These are phyloP conservation scores for Ophiostoma triangulosporum DNA, from an alignment of 2,329 filamentous ascomycete species.

Conservation along the genomic window DNA sequence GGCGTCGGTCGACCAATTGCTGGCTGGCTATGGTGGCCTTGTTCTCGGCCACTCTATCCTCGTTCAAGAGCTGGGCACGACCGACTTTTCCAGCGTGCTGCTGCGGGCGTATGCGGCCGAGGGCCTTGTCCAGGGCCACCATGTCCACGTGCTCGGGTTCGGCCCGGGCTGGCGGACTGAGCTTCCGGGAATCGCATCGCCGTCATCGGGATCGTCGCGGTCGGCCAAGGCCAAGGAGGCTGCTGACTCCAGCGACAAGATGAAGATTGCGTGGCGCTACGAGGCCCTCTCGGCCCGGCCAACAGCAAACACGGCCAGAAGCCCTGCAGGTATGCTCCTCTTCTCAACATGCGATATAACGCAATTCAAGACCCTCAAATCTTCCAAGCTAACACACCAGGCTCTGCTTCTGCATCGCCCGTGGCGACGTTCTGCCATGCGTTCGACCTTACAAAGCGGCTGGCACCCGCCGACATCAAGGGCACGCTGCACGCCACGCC, in stretches of 20 bases:
- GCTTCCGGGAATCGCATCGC: constrained; percentile 55
- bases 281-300: constrained; percentile 47
- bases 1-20: constrained; percentile 65
- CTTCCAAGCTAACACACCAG: not conserved
- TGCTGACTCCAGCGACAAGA: constrained; percentile 49
- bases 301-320: not conserved
- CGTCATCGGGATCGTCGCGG: constrained; percentile 22
- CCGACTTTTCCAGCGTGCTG: constrained; percentile 78
- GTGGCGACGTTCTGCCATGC: constrained; percentile 49
- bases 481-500: constrained; percentile 39
- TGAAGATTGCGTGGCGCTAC: constrained; percentile 99
- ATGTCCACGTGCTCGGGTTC: constrained; percentile 72
- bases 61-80: constrained; percentile 80
- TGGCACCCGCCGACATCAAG: constrained; percentile 35
- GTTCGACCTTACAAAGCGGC: constrained; percentile 57
- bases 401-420: not conserved
- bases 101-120: constrained; percentile 86
- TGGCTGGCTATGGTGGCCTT: constrained; percentile 78
- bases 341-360: no score
- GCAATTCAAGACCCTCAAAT: no score
- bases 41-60: constrained; percentile 69
- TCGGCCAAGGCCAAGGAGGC: constrained; percentile 27
- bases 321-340: not conserved
- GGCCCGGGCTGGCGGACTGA: constrained; percentile 71
- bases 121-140: constrained; percentile 81